Conservation (phyloP, 805 yeast species). For the Gaillardinia entomophila region DNA sequence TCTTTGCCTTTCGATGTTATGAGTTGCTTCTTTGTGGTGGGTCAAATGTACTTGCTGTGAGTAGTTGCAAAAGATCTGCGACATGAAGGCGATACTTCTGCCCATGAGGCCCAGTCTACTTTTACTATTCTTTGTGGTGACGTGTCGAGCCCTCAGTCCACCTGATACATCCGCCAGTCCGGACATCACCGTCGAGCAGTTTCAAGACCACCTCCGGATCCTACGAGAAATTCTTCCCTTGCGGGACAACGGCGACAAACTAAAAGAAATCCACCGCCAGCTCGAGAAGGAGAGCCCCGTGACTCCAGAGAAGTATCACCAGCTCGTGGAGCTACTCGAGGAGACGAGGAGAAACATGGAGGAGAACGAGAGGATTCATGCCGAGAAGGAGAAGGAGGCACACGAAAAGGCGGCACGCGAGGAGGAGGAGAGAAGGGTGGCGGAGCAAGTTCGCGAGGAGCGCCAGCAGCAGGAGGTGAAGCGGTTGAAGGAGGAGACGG, state of each 20-base stretch:
- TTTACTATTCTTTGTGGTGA: not conserved
- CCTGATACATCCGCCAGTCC: not conserved
- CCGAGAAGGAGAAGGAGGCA: not conserved
- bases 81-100: no score
- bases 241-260: conserved; percentile 2
- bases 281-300: not conserved
- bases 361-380: not conserved
- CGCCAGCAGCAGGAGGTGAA: no score
- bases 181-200: not conserved
- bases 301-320: not conserved
- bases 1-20: no score
- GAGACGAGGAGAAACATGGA: not conserved
- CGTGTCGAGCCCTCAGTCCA: conserved; percentile 1
- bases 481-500: no score
- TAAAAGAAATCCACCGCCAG: conserved; percentile 2
- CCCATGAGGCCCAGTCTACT: not conserved
- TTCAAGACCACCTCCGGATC: conserved; percentile 5
- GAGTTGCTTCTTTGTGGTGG: not conserved
- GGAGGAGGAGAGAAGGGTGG: not conserved
- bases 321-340: not conserved
- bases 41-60: not conserved
- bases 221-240: conserved; percentile 2
- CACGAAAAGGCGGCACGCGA: not conserved
- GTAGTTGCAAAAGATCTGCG: no score
- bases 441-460: no score